Conservation (phyloP, 2,329 filamentous ascomycete species). For the Pseudogymnoascus sp. region DNA sequence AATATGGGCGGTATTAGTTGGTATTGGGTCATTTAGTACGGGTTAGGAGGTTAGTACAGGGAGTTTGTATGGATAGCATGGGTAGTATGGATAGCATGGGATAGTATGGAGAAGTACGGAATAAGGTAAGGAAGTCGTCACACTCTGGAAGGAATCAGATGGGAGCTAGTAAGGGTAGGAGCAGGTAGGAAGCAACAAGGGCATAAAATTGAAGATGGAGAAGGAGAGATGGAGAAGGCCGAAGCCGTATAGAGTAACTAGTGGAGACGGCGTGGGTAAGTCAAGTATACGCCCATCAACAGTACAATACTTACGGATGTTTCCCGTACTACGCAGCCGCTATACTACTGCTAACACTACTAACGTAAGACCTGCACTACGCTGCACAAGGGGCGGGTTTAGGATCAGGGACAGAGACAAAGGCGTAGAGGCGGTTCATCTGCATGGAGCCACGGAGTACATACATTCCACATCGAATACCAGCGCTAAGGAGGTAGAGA, state of each 20-base stretch:
- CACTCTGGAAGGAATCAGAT: constrained; percentile 1
- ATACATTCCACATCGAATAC: not conserved
- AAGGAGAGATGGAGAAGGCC: not conserved
- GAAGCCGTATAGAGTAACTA: not conserved
- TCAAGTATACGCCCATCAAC: no score
- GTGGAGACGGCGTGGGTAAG: not conserved
- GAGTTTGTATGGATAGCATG: not conserved
- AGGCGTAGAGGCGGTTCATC: not conserved
- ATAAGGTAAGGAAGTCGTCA: constrained; percentile 1
- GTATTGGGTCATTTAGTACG: not conserved
- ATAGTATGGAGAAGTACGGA: not conserved
- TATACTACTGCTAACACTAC: not conserved
- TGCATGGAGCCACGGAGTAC: not conserved
- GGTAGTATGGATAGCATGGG: not conserved
- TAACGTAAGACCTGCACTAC: not conserved
- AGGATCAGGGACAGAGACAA: not conserved
- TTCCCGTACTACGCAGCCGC: not conserved
- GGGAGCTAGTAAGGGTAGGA: not conserved
- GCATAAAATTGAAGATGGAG: not conserved
- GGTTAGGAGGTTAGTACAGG: not conserved
- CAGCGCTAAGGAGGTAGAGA: not conserved
- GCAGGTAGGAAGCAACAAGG: no score
- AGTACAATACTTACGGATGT: not conserved
- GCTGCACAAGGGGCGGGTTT: not conserved
- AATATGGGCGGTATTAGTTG: not conserved